Conservation (phyloP, 2,329 filamentous ascomycete genomes). For the Pseudocercospora fuligena region DNA sequence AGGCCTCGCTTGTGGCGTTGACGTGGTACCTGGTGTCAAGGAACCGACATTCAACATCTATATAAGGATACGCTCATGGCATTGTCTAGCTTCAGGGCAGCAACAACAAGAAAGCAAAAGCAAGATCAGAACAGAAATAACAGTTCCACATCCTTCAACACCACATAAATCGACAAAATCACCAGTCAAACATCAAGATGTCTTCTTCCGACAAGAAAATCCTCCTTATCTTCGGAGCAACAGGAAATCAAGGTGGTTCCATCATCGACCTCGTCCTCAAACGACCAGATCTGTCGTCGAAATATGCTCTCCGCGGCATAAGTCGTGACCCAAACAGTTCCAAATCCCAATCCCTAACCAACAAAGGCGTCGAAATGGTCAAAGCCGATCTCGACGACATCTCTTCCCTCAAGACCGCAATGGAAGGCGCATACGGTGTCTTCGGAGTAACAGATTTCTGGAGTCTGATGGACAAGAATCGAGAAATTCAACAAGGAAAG, state of each 20-base stretch:
- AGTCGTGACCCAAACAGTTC: conserved; percentile 56
- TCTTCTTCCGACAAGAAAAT: conserved; percentile 42
- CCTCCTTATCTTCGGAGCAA: conserved; percentile 64
- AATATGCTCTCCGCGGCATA: conserved; percentile 60
- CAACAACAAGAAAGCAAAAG: not conserved
- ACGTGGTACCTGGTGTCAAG: not conserved
- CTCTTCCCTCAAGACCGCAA: conserved; percentile 49
- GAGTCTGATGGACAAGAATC: conserved; percentile 44
- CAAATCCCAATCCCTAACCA: conserved; percentile 51
- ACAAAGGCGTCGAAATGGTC: conserved; percentile 58
- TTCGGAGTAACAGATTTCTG: conserved; percentile 61
- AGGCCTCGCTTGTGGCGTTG: not conserved
- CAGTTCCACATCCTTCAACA: not conserved
- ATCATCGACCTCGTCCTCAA: conserved; percentile 54
- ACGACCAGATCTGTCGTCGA: conserved; percentile 50
- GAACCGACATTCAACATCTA: not conserved
- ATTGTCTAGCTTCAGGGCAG: not conserved
- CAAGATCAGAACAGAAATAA: not conserved
- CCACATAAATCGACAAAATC: too few species aligned
- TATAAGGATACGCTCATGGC: not conserved
- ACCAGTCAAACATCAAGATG: not conserved
- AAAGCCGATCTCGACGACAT: conserved; percentile 58
- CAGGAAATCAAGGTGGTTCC: conserved; percentile 65
- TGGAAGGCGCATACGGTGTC: conserved; percentile 55
- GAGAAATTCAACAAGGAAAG: conserved; percentile 42